phyloP scores from a whole-genome alignment of 164 flowering plant species.

The Kingdonia uniflora region DNA sequence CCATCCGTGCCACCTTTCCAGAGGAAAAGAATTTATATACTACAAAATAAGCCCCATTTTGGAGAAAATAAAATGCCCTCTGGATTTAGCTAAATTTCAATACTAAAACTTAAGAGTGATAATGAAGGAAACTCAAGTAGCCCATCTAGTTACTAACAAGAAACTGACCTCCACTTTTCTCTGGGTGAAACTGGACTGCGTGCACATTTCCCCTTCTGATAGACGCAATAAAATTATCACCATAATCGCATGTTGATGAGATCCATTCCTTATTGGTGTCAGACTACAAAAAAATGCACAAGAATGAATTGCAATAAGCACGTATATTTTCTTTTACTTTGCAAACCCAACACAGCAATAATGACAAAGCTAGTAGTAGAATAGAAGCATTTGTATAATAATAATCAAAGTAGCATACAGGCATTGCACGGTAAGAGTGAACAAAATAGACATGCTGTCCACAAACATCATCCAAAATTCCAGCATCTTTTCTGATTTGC shows the following conservation, averaged over 20 bases:
- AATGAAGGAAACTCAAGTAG: no score
- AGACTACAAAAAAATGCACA: constrained; percentile 40
- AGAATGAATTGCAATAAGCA: constrained; percentile 6
- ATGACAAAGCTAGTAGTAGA: constrained; percentile 5
- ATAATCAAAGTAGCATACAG: no score
- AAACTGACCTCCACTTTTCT: constrained; percentile 90
- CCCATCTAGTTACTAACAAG: no score
- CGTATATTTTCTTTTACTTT: constrained; percentile 1
- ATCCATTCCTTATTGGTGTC: constrained; percentile 79
- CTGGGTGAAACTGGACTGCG: constrained; percentile 98
- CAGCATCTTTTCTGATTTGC: constrained; percentile 51
- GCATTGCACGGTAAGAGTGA: constrained; percentile 90
- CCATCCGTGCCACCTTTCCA: no score
- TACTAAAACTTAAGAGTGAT: no score
- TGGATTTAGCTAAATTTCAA: no score
- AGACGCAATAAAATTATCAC: constrained; percentile 81
- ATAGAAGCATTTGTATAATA: no score
- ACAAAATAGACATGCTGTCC: constrained; percentile 90
- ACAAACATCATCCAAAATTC: constrained; percentile 70
- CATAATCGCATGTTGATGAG: constrained; percentile 89
- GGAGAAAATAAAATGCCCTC: no score
- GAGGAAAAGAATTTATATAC: no score
- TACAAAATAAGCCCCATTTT: no score
- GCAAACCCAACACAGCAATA: constrained; percentile 3
- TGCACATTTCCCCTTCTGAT: constrained; percentile 83